Base-by-base conservation (phyloP, 2,329 filamentous ascomycete species). In the Parasarocladium wereldwijsianum region DNA sequence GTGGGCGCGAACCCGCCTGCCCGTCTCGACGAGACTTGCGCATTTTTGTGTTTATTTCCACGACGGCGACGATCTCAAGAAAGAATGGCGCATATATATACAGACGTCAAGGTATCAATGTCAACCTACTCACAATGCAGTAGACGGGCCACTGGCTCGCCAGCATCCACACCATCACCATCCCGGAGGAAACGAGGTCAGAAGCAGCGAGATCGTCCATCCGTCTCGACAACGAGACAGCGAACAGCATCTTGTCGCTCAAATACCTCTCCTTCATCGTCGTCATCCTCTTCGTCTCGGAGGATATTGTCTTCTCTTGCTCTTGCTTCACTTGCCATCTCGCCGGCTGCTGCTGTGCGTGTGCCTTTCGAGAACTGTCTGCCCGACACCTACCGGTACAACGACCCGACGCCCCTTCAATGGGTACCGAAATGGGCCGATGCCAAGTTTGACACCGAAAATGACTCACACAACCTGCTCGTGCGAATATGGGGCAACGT, bases 401-500 rank as follows among this genome's bases (percentile, higher is more conserved):
- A 47, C 33, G 44, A 62, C 7, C 69, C 77, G 10, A 52, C 58
- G 20, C 66, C 66, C 37, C 65, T 96, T 18, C 85, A 94, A 58
- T 93, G 87, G 59, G 62, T 73, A 9, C 86, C 90, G 3, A 52
- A 76, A 20, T 74, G 69, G 41, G 70, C 90, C 34, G 74, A 81
- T 43, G 87, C 82, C 33, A 56, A 58, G 13, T 93, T 93, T 58
- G 67, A 83, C 43, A 63, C 67, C 17, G 51, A 58, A 10, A 57
- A 67, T 38, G 50, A 67, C 4, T 64, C 58, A 29, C 72, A 86
- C 46, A 70, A 65, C 23, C 62, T 98, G 28, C 73, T 70, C 38
- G 60, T 94, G 32, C 90, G 75, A 2, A 68, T 93, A 26, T 96
- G 84, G 60, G 87, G 86, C 30, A 94, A 96, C 52, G 84, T 96